Conservation (phyloP, 2,329 filamentous ascomycete species). For the Phaeomoniella chlamydospora region DNA sequence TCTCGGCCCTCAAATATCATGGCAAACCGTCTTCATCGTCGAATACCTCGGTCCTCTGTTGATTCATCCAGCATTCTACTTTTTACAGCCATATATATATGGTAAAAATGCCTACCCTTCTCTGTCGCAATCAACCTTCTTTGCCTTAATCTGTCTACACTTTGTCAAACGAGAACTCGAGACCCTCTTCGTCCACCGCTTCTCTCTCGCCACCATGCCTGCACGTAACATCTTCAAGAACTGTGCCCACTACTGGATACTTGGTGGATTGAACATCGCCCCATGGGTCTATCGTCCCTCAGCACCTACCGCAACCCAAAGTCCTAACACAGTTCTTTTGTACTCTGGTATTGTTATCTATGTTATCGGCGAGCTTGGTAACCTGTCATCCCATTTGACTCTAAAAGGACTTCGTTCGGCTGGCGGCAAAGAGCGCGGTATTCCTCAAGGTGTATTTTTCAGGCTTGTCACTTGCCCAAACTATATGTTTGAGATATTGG, state of each 20-base stretch:
- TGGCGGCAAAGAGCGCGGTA: constrained; percentile 74
- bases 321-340: constrained; percentile 38
- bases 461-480: constrained; percentile 85
- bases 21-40: constrained; percentile 87
- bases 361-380: constrained; percentile 63
- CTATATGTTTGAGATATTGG: constrained; percentile 82
- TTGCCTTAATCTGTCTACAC: constrained; percentile 62
- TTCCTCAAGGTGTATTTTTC: constrained; percentile 77
- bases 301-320: constrained; percentile 46
- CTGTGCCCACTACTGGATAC: constrained; percentile 82
- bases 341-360: constrained; percentile 59
- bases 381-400: constrained; percentile 66
- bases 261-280: constrained; percentile 67
- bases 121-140: constrained; percentile 56
- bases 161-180: constrained; percentile 93
- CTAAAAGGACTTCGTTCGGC: constrained; percentile 62
- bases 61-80: constrained; percentile 63
- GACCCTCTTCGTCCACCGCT: constrained; percentile 88
- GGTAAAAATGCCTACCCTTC: constrained; percentile 38
- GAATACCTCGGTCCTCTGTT: constrained; percentile 88
- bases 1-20: constrained; percentile 76
- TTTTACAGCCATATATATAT: constrained; percentile 60
- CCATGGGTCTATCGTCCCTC: constrained; percentile 72
- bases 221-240: constrained; percentile 85
- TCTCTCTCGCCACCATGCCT: constrained; percentile 91